A percentile compares a stretch with the other conserved stretches of the same genome.
phyloP scores from a whole-genome alignment of 345 rosid genomes.

The Barbarea vulgaris region DNA sequence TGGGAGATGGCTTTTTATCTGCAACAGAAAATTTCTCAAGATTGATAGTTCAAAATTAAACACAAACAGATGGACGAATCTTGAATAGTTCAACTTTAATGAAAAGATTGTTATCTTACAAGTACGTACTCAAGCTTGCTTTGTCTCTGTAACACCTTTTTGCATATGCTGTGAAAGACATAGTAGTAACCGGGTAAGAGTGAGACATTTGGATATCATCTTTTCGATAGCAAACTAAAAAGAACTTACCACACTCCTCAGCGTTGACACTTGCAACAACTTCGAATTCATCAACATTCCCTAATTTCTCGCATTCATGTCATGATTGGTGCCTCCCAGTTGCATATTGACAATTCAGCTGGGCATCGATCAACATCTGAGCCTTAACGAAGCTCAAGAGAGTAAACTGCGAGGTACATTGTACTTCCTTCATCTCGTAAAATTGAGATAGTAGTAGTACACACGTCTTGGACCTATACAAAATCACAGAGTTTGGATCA shows the following conservation, averaged over 20 bases:
- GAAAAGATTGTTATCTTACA: too few species aligned
- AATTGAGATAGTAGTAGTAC: constrained; percentile 64
- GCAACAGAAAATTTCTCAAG: constrained; percentile 23
- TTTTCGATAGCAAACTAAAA: neutral
- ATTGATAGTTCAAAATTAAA: too few species aligned
- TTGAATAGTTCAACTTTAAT: neutral
- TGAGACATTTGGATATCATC: constrained; percentile 5
- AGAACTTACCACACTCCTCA: constrained; percentile 55
- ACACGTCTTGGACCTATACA: constrained; percentile 61
- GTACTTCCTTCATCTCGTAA: constrained; percentile 60
- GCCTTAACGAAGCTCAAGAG: constrained; percentile 69
- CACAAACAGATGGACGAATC: neutral
- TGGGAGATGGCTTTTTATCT: constrained; percentile 68
- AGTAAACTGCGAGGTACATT: constrained; percentile 48
- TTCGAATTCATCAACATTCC: constrained; percentile 48
- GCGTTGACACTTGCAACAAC: constrained; percentile 49
- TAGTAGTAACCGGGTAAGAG: neutral
- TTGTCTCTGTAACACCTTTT: constrained; percentile 82
- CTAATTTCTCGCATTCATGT: constrained; percentile 63
- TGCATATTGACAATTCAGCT: constrained; percentile 58
- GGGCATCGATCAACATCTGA: constrained; percentile 58
- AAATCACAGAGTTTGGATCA: constrained; percentile 21
- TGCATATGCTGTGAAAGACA: constrained; percentile 55
- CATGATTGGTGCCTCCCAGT: constrained; percentile 61
- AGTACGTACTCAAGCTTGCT: constrained; percentile 66